phyloP scores from a whole-genome alignment of 2,329 filamentous ascomycete genomes.

The Colletotrichum musae region DNA sequence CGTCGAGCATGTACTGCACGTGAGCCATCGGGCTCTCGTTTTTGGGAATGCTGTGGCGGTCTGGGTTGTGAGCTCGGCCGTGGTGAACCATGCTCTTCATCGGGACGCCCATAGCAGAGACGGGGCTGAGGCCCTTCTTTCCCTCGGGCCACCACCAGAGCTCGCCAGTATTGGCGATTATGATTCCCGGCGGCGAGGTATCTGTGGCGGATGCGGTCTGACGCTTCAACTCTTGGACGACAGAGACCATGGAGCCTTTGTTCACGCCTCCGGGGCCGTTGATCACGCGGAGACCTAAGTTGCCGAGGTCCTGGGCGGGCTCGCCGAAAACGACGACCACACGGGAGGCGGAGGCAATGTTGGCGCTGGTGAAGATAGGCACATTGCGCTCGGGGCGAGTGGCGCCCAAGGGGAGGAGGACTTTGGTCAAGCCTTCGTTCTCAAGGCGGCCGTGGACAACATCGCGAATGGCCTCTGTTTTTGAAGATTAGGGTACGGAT shows the following conservation, averaged over 20 bases:
- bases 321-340: conserved; percentile 84
- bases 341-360: conserved; percentile 70
- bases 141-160: conserved; percentile 81
- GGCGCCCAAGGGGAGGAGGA: conserved; percentile 73
- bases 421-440: conserved; percentile 69
- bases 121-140: conserved; percentile 70
- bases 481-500: conserved; percentile 22
- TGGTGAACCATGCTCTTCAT: conserved; percentile 74
- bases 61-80: conserved; percentile 64
- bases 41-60: conserved; percentile 73
- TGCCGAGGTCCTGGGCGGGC: conserved; percentile 77
- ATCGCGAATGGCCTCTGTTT: conserved; percentile 71
- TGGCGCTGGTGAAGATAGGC: conserved; percentile 73
- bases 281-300: conserved; percentile 79
- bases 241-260: conserved; percentile 77
- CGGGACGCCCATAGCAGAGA: conserved; percentile 71
- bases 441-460: conserved; percentile 75
- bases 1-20: conserved; percentile 75
- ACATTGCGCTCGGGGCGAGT: conserved; percentile 68
- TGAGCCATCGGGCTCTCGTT: conserved; percentile 74
- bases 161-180: conserved; percentile 86
- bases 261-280: conserved; percentile 76
- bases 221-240: conserved; percentile 65
- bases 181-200: conserved; percentile 67
- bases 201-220: conserved; percentile 53